These are phyloP conservation scores for Camellia oleifera DNA, from an alignment of 179 eudicot species.

Conservation along the genomic window DNA sequence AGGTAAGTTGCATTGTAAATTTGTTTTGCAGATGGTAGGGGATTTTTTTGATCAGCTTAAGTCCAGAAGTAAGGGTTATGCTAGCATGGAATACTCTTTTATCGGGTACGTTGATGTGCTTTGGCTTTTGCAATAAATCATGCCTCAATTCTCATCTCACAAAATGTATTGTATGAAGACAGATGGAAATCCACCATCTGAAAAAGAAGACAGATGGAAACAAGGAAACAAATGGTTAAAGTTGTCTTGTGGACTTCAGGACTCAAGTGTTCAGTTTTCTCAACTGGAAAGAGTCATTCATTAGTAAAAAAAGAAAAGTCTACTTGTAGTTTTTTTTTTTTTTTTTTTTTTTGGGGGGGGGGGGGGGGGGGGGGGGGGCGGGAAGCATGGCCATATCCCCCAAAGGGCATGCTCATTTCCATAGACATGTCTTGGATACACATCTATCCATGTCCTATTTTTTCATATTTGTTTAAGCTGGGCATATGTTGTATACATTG, in stretches of 20 bases:
- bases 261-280: background rate
- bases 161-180: background rate
- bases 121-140: background rate
- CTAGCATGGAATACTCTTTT: constrained; percentile 94
- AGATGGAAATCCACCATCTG: background rate
- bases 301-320: too few relatives aligned
- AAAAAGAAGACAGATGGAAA: too few relatives aligned
- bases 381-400: background rate
- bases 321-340: background rate
- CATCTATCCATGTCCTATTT: too few relatives aligned
- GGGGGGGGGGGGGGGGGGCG: too few relatives aligned
- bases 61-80: constrained; percentile 97
- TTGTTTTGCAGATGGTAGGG: constrained; percentile 82
- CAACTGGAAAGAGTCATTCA: too few relatives aligned
- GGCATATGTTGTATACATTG: too few relatives aligned
- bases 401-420: too few relatives aligned
- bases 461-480: too few relatives aligned
- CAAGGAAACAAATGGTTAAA: background rate
- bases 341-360: too few relatives aligned
- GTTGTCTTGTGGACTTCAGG: background rate
- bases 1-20: background rate
- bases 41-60: constrained; percentile 98
- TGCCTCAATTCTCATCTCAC: constrained; percentile 1
- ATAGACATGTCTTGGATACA: too few relatives aligned
- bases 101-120: constrained; percentile 51